Base-by-base conservation (phyloP, 371 early-diverging fungal species). In the Nematocida parisii region DNA sequence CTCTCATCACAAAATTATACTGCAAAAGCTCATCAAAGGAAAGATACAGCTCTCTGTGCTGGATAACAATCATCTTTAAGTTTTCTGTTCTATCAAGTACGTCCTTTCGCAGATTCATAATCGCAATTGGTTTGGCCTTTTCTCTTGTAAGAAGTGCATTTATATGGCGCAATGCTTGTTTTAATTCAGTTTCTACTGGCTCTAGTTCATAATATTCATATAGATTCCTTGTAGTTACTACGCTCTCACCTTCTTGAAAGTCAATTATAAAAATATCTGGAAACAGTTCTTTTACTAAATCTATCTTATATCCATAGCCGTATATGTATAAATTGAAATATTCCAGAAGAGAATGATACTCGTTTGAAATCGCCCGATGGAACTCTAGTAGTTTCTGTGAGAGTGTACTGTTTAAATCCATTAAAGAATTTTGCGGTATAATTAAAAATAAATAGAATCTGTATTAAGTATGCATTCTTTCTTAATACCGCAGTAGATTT, bases 21-120 rank as follows among this genome's bases (percentile, higher is more conserved):
- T 77, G 40, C 7, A 77, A 7, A 5, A 77, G n/a, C 13, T 77
- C 80, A 52, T 77, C 58, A 57, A 54, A 70, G 13, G 80, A 77
- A 5, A 77, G 20, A 45, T 70, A 67, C 40, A 77, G 44, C 60
- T 70, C 80, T 77, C 80, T 57, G 60, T 70, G 56, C 68, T 77
- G 80, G 6, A 77, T 47, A n/a, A 77, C 39, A 13, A 77, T 44
- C 9, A 67, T 11, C 40, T 45, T 57, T 39, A 73, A 33, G 22
- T 60, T 61, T 22, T 73, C 50, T 6, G 71, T 58, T 50, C 20
- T 67, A 5, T 56, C 60, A 4, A 77, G 7, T 13, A 46, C 11
- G 46, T 77, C 80, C 56, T 77, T 77, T 52, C 42, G 52, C 0
- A 40, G 54, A 71, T 77, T 70, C 11, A 67, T 11, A 22, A 77